phyloP scores from a whole-genome alignment of 495 filamentous ascomycete genomes.

The Aspergillus conjunctus region DNA sequence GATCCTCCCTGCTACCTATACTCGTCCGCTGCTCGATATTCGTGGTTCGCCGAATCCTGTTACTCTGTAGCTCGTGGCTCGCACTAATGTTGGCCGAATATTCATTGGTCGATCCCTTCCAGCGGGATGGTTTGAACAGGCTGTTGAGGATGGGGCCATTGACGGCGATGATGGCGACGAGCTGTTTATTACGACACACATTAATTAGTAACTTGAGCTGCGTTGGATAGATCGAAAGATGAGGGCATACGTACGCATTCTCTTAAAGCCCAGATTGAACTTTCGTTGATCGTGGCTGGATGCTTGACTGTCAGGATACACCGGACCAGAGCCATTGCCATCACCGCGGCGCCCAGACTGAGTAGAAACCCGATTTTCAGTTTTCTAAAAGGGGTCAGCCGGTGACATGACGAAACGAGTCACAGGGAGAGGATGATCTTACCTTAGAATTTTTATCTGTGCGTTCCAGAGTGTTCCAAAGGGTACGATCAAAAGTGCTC shows the following conservation, averaged over 20 bases:
- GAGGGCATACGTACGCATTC: not conserved
- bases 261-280: slow-evolving; percentile 5
- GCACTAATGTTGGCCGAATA: not conserved
- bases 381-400: not conserved
- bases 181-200: not conserved
- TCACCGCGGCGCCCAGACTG: slow-evolving; percentile 1
- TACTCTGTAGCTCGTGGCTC: slow-evolving; percentile 2
- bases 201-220: slow-evolving; percentile 3
- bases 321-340: slow-evolving; percentile 2
- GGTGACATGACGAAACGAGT: not conserved
- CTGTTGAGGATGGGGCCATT: slow-evolving; percentile 4
- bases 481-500: slow-evolving; percentile 2
- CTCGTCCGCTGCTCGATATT: slow-evolving; percentile 5
- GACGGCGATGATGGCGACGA: slow-evolving; percentile 6
- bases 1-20: not conserved
- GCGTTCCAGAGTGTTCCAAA: not conserved
- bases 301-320: slow-evolving; percentile 3
- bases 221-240: not conserved
- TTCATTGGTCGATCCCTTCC: slow-evolving; percentile 1
- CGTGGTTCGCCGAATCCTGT: slow-evolving; percentile 6
- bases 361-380: slow-evolving; percentile 3
- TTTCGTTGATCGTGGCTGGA: slow-evolving; percentile 1
- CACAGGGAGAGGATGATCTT: too few species aligned
- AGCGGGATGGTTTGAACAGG: slow-evolving; percentile 5
- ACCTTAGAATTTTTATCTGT: slow-evolving; percentile 2